Conservation (phyloP, 495 filamentous ascomycete species). For the Aspergillus taichungensis region DNA sequence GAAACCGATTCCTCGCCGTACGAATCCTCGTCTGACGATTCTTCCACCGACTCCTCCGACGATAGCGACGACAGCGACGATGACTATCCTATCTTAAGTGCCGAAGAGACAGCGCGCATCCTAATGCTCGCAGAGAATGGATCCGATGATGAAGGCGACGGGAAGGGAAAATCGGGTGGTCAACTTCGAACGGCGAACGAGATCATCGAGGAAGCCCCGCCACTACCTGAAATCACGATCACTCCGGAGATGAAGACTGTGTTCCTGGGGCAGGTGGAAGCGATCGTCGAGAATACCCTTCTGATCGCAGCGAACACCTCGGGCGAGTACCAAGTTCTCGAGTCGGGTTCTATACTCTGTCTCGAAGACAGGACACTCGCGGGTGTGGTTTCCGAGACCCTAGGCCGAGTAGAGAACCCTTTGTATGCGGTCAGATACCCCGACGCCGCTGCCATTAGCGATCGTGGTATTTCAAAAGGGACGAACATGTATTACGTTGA, state of each 20-base stretch:
- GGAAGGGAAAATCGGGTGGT: slow-evolving; percentile 37
- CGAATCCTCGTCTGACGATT: slow-evolving; percentile 45
- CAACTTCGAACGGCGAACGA: slow-evolving; percentile 68
- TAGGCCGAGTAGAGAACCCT: slow-evolving; percentile 76
- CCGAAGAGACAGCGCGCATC: slow-evolving; percentile 69
- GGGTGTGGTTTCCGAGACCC: slow-evolving; percentile 69
- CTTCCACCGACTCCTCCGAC: slow-evolving; percentile 47
- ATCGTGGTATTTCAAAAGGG: slow-evolving; percentile 54
- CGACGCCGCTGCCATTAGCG: slow-evolving; percentile 53
- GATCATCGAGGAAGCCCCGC: slow-evolving; percentile 52
- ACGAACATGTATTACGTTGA: slow-evolving; percentile 69
- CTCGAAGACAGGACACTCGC: slow-evolving; percentile 64
- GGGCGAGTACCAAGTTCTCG: slow-evolving; percentile 75
- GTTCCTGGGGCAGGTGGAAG: slow-evolving; percentile 61
- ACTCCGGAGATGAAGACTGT: slow-evolving; percentile 67
- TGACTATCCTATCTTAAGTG: slow-evolving; percentile 60
- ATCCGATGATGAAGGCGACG: slow-evolving; percentile 60
- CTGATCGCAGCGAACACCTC: slow-evolving; percentile 72
- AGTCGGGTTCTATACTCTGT: slow-evolving; percentile 75
- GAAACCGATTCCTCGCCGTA: slow-evolving; percentile 57
- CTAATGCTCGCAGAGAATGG: slow-evolving; percentile 67
- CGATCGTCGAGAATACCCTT: slow-evolving; percentile 63
- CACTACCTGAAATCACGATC: slow-evolving; percentile 65
- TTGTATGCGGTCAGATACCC: slow-evolving; percentile 69
- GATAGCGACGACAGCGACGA: slow-evolving; percentile 60